A percentile compares a stretch with the other conserved stretches of the same genome.
These are phyloP conservation scores for Lipomyces orientalis DNA, from an alignment of 805 yeast genomes.

Conservation along the genomic window DNA sequence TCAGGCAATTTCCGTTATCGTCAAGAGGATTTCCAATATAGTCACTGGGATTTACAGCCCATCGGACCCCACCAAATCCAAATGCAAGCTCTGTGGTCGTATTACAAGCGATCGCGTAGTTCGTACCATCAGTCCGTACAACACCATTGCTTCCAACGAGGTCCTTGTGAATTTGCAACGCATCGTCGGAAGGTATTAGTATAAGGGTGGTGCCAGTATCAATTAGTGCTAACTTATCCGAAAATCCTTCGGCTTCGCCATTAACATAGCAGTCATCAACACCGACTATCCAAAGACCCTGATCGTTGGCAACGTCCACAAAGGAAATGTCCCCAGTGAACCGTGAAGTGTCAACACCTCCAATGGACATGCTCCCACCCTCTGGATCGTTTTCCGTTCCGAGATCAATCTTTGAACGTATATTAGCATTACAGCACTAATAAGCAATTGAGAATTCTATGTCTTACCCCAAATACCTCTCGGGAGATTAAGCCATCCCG, in stretches of 20 bases:
- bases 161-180: conserved; percentile 58
- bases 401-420: conserved; percentile 42
- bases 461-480: conserved; percentile 51
- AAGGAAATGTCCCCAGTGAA: conserved; percentile 53
- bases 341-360: conserved; percentile 48
- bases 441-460: not conserved
- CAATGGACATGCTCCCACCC: conserved; percentile 54
- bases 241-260: conserved; percentile 38
- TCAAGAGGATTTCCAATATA: conserved; percentile 59
- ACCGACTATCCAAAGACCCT: conserved; percentile 56
- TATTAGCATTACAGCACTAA: not conserved
- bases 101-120: conserved; percentile 65
- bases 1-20: conserved; percentile 61
- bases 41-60: conserved; percentile 52
- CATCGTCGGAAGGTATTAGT: conserved; percentile 61
- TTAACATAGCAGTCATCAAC: conserved; percentile 50
- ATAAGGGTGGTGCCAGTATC: conserved; percentile 74
- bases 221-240: conserved; percentile 50
- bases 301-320: conserved; percentile 45
- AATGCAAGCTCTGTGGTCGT: conserved; percentile 52
- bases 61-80: conserved; percentile 52
- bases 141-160: conserved; percentile 49
- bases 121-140: conserved; percentile 61
- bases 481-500: conserved; percentile 39
- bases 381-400: conserved; percentile 46